These are phyloP conservation scores for Lentithecium fluviatile DNA, from an alignment of 495 filamentous ascomycete genomes.

Conservation along the genomic window DNA sequence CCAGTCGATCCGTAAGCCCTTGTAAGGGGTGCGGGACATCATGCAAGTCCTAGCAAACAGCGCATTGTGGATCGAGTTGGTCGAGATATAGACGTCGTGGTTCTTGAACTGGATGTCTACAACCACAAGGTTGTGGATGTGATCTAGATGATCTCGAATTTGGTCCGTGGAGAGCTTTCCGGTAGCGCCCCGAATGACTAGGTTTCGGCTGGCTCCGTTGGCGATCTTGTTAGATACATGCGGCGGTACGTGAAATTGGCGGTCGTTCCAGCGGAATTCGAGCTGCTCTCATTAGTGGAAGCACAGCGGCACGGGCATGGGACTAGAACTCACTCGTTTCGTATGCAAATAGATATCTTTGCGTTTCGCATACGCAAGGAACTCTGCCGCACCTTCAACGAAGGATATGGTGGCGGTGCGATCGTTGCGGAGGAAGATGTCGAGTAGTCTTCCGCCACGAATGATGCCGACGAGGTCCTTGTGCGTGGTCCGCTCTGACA, in stretches of 20 bases:
- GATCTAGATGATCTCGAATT: constrained; percentile 74
- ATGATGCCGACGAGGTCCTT: constrained; percentile 65
- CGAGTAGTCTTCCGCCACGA: constrained; percentile 67
- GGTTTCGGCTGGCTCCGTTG: constrained; percentile 73
- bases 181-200: constrained; percentile 62
- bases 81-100: constrained; percentile 63
- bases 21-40: constrained; percentile 74
- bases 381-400: constrained; percentile 59
- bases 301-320: background rate
- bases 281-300: constrained; percentile 50
- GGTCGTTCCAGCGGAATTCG: constrained; percentile 68
- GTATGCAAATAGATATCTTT: constrained; percentile 69
- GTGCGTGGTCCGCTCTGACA: constrained; percentile 64
- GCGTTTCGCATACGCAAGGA: constrained; percentile 62
- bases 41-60: constrained; percentile 75
- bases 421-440: constrained; percentile 66
- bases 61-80: constrained; percentile 76
- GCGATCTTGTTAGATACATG: constrained; percentile 67
- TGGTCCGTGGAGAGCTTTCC: constrained; percentile 58
- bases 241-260: constrained; percentile 66
- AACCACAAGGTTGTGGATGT: constrained; percentile 76
- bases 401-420: constrained; percentile 69
- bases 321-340: constrained; percentile 60
- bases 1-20: constrained; percentile 69
- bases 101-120: constrained; percentile 61